These are phyloP conservation scores for Apiospora phragmitis DNA, from an alignment of 2,329 filamentous ascomycete genomes.

Conservation along the genomic window DNA sequence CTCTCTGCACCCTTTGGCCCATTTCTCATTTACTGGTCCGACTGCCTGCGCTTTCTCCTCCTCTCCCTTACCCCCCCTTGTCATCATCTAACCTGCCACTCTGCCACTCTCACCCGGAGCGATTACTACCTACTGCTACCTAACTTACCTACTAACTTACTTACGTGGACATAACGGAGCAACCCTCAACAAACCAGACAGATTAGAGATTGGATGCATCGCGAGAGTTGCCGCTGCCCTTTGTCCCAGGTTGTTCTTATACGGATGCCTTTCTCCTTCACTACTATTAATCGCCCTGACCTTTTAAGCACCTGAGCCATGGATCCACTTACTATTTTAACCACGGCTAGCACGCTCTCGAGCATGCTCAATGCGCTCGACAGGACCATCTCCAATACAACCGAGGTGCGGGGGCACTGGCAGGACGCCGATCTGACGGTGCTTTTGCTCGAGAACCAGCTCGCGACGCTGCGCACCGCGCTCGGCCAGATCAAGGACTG, in stretches of 20 bases:
- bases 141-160: not conserved
- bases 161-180: not conserved
- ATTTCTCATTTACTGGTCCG: not conserved
- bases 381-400: not conserved
- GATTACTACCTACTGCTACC: not conserved
- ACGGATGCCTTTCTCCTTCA: not conserved
- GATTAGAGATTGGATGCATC: not conserved
- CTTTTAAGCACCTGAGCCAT: not conserved
- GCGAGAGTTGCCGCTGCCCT: not conserved
- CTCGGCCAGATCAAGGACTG: slow-evolving; percentile 7
- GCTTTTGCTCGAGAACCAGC: not conserved
- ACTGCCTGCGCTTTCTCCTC: not conserved
- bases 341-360: slow-evolving; percentile 3
- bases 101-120: not conserved
- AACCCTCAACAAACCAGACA: not conserved
- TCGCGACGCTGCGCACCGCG: not conserved
- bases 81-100: not conserved
- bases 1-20: not conserved
- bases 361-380: slow-evolving; percentile 8
- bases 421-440: slow-evolving; percentile 7
- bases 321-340: slow-evolving; percentile 8
- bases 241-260: not conserved
- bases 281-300: not conserved
- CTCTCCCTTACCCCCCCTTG: not conserved
- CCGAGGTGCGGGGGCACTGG: slow-evolving; percentile 6